phyloP scores from a whole-genome alignment of 371 early-diverging fungal genomes.

The Mortierella sp. region DNA sequence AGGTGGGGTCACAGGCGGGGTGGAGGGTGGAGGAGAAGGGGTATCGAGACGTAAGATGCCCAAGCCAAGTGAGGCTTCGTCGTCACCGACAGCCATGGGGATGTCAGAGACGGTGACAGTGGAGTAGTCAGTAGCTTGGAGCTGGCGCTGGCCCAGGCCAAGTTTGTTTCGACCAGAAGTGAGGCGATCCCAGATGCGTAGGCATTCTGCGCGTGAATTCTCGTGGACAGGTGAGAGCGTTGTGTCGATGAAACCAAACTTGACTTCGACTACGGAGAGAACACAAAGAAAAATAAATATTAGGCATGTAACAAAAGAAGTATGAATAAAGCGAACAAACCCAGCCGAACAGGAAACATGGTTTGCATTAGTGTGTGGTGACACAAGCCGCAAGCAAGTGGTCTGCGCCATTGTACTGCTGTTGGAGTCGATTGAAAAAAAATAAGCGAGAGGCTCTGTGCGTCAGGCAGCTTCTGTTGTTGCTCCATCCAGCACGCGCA shows the following conservation, averaged over 20 bases:
- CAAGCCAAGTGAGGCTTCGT: conserved; percentile 17
- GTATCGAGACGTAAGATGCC: conserved; percentile 26
- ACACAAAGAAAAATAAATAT: neutral
- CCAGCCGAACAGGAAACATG: neutral
- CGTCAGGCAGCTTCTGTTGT: neutral
- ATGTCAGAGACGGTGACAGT: conserved; percentile 35
- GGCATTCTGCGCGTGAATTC: conserved; percentile 18
- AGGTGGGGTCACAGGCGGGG: neutral
- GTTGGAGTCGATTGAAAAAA: neutral
- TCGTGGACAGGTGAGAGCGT: conserved; percentile 18
- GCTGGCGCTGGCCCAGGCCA: conserved; percentile 39
- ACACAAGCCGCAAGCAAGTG: no score
- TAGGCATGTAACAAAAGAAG: neutral
- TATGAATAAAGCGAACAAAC: neutral
- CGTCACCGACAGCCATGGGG: conserved; percentile 33
- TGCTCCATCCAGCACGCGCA: neutral
- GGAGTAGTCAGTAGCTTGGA: conserved; percentile 25
- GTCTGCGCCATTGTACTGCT: no score
- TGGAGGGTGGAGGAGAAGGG: conserved; percentile 34
- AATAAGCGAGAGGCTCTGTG: no score
- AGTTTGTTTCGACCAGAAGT: conserved; percentile 40
- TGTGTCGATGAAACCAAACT: conserved; percentile 48
- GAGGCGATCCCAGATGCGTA: conserved; percentile 26
- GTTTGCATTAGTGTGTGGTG: neutral
- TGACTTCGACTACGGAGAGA: conserved; percentile 27